Conservation (phyloP, 2,329 filamentous ascomycete genomes). For the Xylaria sp. region DNA sequence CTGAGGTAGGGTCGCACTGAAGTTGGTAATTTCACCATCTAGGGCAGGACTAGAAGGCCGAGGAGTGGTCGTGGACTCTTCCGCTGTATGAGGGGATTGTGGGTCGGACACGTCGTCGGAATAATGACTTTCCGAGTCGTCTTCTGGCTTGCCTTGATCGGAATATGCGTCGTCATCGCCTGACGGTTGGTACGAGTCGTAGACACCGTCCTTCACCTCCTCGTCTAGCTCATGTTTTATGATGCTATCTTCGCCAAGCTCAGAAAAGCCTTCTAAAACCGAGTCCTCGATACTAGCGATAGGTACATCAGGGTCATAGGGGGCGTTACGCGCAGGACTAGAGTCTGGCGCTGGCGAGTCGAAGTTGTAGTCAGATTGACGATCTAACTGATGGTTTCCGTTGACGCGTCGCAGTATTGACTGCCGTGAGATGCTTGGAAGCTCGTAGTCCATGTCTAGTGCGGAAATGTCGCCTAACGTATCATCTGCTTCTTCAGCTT, state of each 20-base stretch:
- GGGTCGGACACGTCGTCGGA: conserved; percentile 55
- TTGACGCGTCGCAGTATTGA: conserved; percentile 92
- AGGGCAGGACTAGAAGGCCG: conserved; percentile 57
- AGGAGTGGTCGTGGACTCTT: conserved; percentile 65
- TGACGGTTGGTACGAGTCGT: conserved; percentile 72
- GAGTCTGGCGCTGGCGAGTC: conserved; percentile 70
- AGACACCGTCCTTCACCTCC: conserved; percentile 71
- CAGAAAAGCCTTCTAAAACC: conserved; percentile 62
- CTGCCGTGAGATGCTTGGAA: conserved; percentile 88
- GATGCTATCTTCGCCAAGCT: conserved; percentile 67
- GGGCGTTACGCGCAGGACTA: conserved; percentile 66
- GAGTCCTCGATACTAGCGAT: conserved; percentile 87
- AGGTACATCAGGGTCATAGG: conserved; percentile 87
- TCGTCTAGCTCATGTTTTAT: conserved; percentile 75
- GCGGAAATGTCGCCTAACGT: conserved; percentile 69
- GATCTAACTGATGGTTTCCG: conserved; percentile 66
- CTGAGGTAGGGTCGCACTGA: conserved; percentile 54
- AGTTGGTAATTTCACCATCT: conserved; percentile 48
- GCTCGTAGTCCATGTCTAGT: conserved; percentile 69
- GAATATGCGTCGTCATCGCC: conserved; percentile 53
- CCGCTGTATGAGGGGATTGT: conserved; percentile 45
- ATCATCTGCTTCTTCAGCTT: conserved; percentile 68
- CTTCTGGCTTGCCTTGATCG: conserved; percentile 54
- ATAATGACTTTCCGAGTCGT: conserved; percentile 68
- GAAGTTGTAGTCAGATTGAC: conserved; percentile 72